Evolutionary conservation across 2,329 filamentous ascomycete species (phyloP).

Genomic region (Arthrobotrys entomopaga): DNA sequence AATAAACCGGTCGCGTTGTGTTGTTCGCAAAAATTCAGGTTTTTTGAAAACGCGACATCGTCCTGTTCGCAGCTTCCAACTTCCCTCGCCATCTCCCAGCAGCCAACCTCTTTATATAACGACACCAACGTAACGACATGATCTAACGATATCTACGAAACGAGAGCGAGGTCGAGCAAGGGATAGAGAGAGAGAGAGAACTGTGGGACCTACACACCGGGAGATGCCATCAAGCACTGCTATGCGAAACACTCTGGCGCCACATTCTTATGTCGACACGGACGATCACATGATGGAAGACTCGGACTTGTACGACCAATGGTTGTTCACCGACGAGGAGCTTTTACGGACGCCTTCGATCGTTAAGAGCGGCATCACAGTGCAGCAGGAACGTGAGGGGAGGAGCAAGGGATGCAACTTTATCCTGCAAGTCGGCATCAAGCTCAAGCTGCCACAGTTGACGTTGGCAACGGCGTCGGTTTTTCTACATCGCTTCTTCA

Average conservation of each 20-base stretch:
- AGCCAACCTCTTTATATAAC: conserved; percentile 19
- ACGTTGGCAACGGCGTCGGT: conserved; percentile 91
- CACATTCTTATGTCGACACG: conserved; percentile 36
- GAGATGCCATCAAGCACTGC: conserved; percentile 52
- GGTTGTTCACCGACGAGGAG: conserved; percentile 88
- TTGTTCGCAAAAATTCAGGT: conserved; percentile 15
- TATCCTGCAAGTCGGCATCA: conserved; percentile 90
- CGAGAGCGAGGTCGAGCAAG: background rate
- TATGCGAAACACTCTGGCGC: conserved; percentile 50
- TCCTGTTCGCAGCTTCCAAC: conserved; percentile 38
- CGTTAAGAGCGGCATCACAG: conserved; percentile 80
- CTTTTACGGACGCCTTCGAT: conserved; percentile 84
- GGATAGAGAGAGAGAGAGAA: too few species aligned
- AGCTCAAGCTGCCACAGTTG: conserved; percentile 89
- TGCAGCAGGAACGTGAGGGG: conserved; percentile 79
- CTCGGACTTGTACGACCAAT: conserved; percentile 69
- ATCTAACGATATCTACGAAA: conserved; percentile 37
- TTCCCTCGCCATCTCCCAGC: conserved; percentile 57
- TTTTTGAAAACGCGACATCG: conserved; percentile 15
- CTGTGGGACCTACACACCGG: background rate
- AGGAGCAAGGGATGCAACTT: conserved; percentile 95
- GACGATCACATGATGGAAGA: conserved; percentile 52
- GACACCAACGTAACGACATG: conserved; percentile 19
- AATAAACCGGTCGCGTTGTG: conserved; percentile 39
- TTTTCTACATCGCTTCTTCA: conserved; percentile 96